Evolutionary conservation across 2,329 filamentous ascomycete species (phyloP).

Genomic region (Ramichloridium luteum): DNA sequence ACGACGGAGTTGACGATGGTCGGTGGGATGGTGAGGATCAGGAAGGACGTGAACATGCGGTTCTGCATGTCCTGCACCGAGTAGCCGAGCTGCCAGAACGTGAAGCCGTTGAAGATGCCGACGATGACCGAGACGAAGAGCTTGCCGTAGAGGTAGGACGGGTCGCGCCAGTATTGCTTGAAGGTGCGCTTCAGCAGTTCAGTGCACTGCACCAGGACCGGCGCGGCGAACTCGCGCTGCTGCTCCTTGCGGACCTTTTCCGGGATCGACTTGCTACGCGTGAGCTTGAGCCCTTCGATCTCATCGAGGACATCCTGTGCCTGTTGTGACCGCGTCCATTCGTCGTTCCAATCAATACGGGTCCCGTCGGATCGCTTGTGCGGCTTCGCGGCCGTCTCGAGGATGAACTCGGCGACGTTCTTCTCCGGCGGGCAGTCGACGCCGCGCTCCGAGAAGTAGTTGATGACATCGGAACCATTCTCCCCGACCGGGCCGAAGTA

Average conservation of each 20-base stretch:
- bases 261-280: constrained; percentile 37
- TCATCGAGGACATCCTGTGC: constrained; percentile 48
- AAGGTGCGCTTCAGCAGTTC: constrained; percentile 60
- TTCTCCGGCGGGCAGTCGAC: constrained; percentile 53
- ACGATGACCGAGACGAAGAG: constrained; percentile 59
- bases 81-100: constrained; percentile 58
- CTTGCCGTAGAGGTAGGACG: constrained; percentile 65
- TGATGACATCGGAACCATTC: constrained; percentile 51
- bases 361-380: constrained; percentile 41
- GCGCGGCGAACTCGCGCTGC: constrained; percentile 47
- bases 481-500: constrained; percentile 62
- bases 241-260: constrained; percentile 27
- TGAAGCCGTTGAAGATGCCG: constrained; percentile 69
- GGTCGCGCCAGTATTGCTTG: constrained; percentile 53
- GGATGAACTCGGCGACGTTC: constrained; percentile 55
- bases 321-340: constrained; percentile 57
- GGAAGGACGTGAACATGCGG: constrained; percentile 61
- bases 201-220: constrained; percentile 48
- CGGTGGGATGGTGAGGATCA: constrained; percentile 48
- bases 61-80: constrained; percentile 59
- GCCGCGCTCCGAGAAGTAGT: constrained; percentile 57
- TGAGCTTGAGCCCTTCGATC: constrained; percentile 50
- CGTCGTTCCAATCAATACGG: constrained; percentile 59
- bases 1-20: constrained; percentile 62
- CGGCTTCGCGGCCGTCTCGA: constrained; percentile 51